Conservation (phyloP, 148 eudicot species). For the Rhododendron ovatum region DNA sequence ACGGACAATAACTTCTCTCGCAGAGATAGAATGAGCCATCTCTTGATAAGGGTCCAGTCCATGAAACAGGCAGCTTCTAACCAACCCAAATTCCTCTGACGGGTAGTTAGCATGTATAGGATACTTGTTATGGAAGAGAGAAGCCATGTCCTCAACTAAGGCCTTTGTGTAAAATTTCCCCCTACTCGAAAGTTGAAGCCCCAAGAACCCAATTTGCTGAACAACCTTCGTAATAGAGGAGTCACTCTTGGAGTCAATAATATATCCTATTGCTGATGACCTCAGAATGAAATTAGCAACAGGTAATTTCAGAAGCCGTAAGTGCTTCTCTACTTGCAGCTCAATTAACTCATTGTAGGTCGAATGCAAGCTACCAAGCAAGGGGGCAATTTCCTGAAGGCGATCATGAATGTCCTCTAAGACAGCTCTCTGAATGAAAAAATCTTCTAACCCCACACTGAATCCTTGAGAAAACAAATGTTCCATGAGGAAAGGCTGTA, state of each 20-base stretch:
- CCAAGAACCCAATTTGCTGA: slow-evolving; percentile 88
- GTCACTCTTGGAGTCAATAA: slow-evolving; percentile 81
- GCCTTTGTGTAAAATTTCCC: slow-evolving; percentile 70
- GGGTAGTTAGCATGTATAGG: slow-evolving; percentile 49
- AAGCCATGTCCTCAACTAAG: slow-evolving; percentile 59
- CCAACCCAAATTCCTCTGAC: slow-evolving; percentile 66
- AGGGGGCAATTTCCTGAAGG: slow-evolving; percentile 46
- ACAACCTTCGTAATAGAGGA: slow-evolving; percentile 70
- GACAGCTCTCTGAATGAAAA: slow-evolving; percentile 39
- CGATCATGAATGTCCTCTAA: slow-evolving; percentile 32
- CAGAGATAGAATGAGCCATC: slow-evolving; percentile 83
- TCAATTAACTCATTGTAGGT: slow-evolving; percentile 58
- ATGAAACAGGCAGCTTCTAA: slow-evolving; percentile 58
- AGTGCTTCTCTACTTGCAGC: slow-evolving; percentile 55
- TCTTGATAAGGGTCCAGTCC: slow-evolving; percentile 86
- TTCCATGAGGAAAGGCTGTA: slow-evolving; percentile 90
- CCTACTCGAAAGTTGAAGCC: slow-evolving; percentile 62
- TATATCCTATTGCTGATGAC: slow-evolving; percentile 57
- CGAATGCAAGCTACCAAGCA: slow-evolving; percentile 47
- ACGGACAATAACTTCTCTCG: slow-evolving; percentile 83
- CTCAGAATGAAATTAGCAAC: slow-evolving; percentile 52
- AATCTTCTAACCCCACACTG: slow-evolving; percentile 67
- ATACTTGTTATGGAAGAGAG: slow-evolving; percentile 50
- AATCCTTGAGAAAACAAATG: slow-evolving; percentile 65
- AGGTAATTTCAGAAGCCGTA: slow-evolving; percentile 43